Evolutionary conservation across 371 early-diverging fungal genomes (phyloP), one percentile per base, ranked within the genome.

Genomic region (Mortierella sp.): DNA sequence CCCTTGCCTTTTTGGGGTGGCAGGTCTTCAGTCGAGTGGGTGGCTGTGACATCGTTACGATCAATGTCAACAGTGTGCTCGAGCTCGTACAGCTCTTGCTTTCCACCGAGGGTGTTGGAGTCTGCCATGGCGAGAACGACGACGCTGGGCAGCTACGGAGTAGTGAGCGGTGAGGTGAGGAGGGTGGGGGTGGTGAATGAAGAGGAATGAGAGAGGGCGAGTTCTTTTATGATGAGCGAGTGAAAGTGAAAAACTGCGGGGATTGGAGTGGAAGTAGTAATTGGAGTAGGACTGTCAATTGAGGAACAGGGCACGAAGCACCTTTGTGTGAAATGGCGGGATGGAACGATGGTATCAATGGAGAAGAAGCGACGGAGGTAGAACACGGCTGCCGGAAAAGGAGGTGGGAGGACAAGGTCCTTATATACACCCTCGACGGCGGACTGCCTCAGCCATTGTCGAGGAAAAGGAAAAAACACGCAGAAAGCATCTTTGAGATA

Each of bases 1-100:
- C 82, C 61, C 14, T 57, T 57, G 45, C 53, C 49, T 64, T 66
- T 7, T 66, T 67, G 12, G 62, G 12, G 10, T n/a, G n/a, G n/a
- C 2, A 67, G 57, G 19, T 62, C 48, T 24, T 45, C 63, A 14
- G 62, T 39, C 7, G 71, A 71, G 3, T 53, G 37, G 0, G 73
- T 66, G 40, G 67, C 73, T 13, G 73, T 54, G 49, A 61, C 21
- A n/a, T 72, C 67, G 51, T 49, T 48, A 3, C 44, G 49, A 12
- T 64, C 61, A 9, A 66, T 43, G 50, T 72, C 56, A 40, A 66
- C 61, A 7, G 67, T 43, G 49, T 60, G 46, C 47, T 63, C 63
- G 10, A 54, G 19, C 24, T 62, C 70, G 21, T 45, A 27, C 31
- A 50, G 24, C 37, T 69, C 63, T 43, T 69, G 54, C 40, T 51